Evolutionary conservation across 306 rosid species (phyloP).

Genomic region (Canavalia ensiformis): DNA sequence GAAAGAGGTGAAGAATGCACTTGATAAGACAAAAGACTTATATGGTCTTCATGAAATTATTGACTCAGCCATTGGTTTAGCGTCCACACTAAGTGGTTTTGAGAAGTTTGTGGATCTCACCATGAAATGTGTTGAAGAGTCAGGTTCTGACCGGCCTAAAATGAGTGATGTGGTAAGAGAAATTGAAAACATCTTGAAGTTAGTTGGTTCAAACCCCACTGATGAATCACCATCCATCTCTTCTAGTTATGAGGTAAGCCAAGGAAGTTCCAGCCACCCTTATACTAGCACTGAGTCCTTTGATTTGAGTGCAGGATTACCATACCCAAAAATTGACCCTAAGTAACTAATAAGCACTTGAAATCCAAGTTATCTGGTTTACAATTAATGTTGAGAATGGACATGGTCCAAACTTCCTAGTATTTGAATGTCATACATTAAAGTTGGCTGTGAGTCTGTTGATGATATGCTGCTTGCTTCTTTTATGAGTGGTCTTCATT

Average conservation of each 20-base stretch:
- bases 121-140: constrained; percentile 62
- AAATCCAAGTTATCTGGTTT: not conserved
- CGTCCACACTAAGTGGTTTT: constrained; percentile 47
- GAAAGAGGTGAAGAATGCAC: constrained; percentile 53
- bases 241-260: constrained; percentile 55
- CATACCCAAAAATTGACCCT: constrained; percentile 40
- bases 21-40: constrained; percentile 52
- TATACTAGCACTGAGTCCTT: constrained; percentile 32
- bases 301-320: constrained; percentile 46
- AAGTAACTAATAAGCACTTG: not conserved
- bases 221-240: constrained; percentile 58
- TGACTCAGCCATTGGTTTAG: constrained; percentile 55
- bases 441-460: not conserved
- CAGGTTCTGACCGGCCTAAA: constrained; percentile 58
- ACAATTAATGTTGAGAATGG: not conserved
- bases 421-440: too few relatives aligned
- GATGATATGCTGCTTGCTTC: not conserved
- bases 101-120: constrained; percentile 62
- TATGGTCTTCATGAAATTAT: constrained; percentile 51
- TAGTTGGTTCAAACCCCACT: constrained; percentile 50
- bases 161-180: constrained; percentile 70
- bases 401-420: not conserved
- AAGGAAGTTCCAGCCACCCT: constrained; percentile 52
- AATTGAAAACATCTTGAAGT: constrained; percentile 59
- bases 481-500: too few relatives aligned